Evolutionary conservation across 2,329 filamentous ascomycete genomes (phyloP), one percentile per base, ranked within the genome.

Genomic region (Colletotrichum sp.): DNA sequence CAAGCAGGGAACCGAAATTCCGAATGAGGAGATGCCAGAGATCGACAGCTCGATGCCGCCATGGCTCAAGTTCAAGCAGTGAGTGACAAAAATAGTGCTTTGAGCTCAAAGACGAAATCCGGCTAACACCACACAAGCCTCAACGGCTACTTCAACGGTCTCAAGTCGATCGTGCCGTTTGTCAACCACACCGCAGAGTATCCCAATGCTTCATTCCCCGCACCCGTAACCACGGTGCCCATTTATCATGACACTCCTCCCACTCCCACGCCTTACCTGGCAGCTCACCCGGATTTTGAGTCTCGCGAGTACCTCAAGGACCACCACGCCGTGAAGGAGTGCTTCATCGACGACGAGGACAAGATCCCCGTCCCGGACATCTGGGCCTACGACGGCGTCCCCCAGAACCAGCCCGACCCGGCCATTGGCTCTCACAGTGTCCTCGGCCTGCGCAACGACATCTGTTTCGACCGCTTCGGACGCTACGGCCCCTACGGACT

Each of bases 391-490:
- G 86, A 89, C 3, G 94, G 95, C 10, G 87, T 97, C 8, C 92
- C 94, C 2, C 90, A 93, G 79, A 94, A 95, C 15, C 95, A 96
- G 84, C 95, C 96, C 1, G 92, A 96, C 67, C 92, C 95, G 4
- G 90, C 93, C 2, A 90, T 97, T 79, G 96, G 96, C 5, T 96
- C 94, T 0, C 93, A 97, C 81, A 89, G 92, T 16, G 83, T 95
- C 62, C 85, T 98, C 6, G 95, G 95, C 0, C 84, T 98, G 55
- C 89, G 93, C 26, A 90, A 95, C 76, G 93, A 97, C 80, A 88
- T 98, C 16, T 98, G 96, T 85, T 98, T 98, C 82, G 96, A 98
- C 81, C 91, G 96, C 8, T 98, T 95, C 81, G 95, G 95, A 21
- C 91, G 96, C 63, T 91, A 96, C 49, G 96, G 95, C 0, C 94